Conservation (phyloP, 495 filamentous ascomycete species). For the Penicillium cataractarum region DNA sequence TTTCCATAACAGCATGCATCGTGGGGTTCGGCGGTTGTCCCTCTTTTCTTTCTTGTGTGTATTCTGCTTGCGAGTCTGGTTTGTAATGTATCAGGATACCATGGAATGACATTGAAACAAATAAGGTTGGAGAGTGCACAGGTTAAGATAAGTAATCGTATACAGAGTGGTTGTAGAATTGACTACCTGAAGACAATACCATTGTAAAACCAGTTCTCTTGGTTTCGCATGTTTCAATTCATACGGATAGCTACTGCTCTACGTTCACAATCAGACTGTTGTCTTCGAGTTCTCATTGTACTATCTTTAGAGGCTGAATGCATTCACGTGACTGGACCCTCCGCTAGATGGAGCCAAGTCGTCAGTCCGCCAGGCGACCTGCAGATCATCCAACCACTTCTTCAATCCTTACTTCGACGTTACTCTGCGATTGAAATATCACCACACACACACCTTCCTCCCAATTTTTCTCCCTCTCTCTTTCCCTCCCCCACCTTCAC, state of each 20-base stretch:
- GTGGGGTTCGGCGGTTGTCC: slow-evolving; percentile 32
- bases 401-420: slow-evolving; percentile 6
- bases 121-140: not conserved
- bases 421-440: slow-evolving; percentile 1
- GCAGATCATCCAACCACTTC: slow-evolving; percentile 9
- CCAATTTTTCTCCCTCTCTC: not conserved
- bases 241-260: not conserved
- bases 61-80: slow-evolving; percentile 26
- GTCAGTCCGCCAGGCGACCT: slow-evolving; percentile 2
- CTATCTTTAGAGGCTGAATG: not conserved
- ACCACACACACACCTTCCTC: not conserved
- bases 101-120: slow-evolving; percentile 20
- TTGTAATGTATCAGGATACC: slow-evolving; percentile 32
- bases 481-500: slow-evolving; percentile 3
- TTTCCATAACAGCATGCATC: slow-evolving; percentile 38
- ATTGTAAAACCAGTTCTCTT: not conserved
- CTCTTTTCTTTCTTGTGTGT: slow-evolving; percentile 20
- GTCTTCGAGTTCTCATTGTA: not conserved
- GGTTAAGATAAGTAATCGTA: too few species aligned
- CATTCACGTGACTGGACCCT: slow-evolving; percentile 10
- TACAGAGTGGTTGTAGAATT: not conserved
- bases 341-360: slow-evolving; percentile 9
- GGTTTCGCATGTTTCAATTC: not conserved
- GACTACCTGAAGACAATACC: not conserved
- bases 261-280: not conserved